Conservation (phyloP, 345 rosid species). For the Sonneratia caseolaris region DNA sequence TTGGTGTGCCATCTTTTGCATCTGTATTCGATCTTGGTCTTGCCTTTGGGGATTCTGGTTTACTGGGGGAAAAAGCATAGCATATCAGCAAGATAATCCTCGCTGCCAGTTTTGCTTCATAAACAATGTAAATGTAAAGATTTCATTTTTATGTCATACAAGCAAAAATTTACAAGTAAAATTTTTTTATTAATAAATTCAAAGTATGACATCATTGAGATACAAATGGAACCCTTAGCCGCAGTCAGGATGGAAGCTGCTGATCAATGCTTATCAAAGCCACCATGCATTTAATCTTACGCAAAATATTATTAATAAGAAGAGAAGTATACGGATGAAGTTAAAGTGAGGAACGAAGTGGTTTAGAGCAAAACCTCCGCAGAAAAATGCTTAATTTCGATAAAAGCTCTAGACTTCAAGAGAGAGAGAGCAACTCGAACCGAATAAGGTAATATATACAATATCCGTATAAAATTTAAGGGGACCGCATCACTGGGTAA, state of each 20-base stretch:
- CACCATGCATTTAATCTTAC: not conserved
- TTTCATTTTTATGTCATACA: not conserved
- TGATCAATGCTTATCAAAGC: not conserved
- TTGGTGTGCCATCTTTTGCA: slow-evolving; percentile 81
- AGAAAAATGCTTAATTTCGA: not conserved
- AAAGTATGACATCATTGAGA: not conserved
- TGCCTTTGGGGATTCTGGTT: slow-evolving; percentile 75
- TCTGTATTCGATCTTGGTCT: slow-evolving; percentile 57
- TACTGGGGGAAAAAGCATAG: slow-evolving; percentile 32
- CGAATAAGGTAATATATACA: not conserved
- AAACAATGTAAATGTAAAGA: not conserved
- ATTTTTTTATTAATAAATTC: not conserved
- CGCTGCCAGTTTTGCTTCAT: no score
- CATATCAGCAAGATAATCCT: not conserved
- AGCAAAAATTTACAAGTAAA: not conserved
- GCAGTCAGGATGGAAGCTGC: not conserved
- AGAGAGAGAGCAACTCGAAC: not conserved
- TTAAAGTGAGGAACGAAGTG: not conserved
- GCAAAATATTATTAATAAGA: not conserved
- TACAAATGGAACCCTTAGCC: not conserved
- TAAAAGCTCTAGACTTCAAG: not conserved
- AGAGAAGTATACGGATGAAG: not conserved
- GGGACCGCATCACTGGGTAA: not conserved
- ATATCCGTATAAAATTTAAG: not conserved
- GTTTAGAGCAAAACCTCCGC: not conserved